A percentile compares a stretch with the other conserved stretches of the same genome.
These are phyloP conservation scores for Annona cherimola DNA, from an alignment of 164 flowering plant genomes.

Conservation along the genomic window DNA sequence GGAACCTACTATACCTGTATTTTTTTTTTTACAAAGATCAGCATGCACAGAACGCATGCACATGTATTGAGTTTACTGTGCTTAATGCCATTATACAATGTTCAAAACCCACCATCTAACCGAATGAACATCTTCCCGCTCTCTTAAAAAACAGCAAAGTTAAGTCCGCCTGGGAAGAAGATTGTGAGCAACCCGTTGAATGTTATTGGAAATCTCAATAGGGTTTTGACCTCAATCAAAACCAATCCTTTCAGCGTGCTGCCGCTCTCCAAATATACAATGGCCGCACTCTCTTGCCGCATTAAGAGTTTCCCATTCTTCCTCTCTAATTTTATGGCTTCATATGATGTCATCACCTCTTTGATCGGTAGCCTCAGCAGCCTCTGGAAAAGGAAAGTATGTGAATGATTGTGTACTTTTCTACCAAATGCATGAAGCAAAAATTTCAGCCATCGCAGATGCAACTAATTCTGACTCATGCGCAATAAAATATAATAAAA, in stretches of 20 bases:
- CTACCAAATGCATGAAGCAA: too few relatives aligned
- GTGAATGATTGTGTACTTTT: background rate
- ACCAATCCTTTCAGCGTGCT: background rate
- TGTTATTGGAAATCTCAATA: background rate
- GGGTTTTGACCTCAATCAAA: background rate
- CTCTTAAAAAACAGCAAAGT: background rate
- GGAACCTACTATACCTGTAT: background rate
- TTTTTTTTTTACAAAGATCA: background rate
- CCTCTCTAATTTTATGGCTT: conserved; percentile 79
- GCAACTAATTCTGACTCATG: background rate
- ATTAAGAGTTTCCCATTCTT: conserved; percentile 31
- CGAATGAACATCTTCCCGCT: background rate
- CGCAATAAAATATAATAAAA: background rate
- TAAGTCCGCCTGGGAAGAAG: too few relatives aligned
- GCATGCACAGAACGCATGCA: background rate
- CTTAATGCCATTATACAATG: background rate
- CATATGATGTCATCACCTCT: conserved; percentile 84
- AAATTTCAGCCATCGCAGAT: too few relatives aligned
- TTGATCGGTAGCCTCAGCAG: conserved; percentile 86
- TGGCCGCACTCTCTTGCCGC: background rate
- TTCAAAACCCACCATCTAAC: background rate
- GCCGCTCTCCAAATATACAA: background rate
- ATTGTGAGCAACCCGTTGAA: too few relatives aligned
- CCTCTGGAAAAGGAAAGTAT: conserved; percentile 44
- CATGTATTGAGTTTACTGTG: too few relatives aligned